These are phyloP conservation scores for Medicago lupulina DNA, from an alignment of 306 rosid species.

Conservation along the genomic window DNA sequence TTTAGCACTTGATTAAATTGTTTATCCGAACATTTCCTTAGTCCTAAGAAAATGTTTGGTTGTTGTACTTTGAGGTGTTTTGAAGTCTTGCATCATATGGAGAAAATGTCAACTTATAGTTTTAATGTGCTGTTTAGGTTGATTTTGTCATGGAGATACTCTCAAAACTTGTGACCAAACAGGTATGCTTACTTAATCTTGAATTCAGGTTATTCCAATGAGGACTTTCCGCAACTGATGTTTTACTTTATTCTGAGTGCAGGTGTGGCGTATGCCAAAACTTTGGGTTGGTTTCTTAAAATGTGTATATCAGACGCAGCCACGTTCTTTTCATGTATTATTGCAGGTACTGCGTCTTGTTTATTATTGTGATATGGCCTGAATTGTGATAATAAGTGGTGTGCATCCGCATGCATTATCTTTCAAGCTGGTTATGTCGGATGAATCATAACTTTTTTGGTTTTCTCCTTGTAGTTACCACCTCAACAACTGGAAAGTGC, in stretches of 20 bases:
- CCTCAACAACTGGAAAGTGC: constrained; percentile 88
- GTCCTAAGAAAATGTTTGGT: not conserved
- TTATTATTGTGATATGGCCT: constrained; percentile 11
- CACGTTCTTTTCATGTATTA: constrained; percentile 89
- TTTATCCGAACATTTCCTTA: constrained; percentile 1
- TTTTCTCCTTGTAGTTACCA: constrained; percentile 72
- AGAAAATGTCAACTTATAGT: constrained; percentile 31
- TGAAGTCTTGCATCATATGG: constrained; percentile 20
- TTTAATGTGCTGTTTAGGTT: constrained; percentile 63
- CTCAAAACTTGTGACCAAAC: constrained; percentile 84
- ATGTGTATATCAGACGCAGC: constrained; percentile 95
- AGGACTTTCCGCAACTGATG: constrained; percentile 40
- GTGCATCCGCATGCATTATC: not conserved
- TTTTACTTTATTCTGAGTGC: constrained; percentile 44
- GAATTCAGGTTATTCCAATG: constrained; percentile 13
- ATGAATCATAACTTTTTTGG: constrained; percentile 6
- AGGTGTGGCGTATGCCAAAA: constrained; percentile 99
- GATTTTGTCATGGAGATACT: constrained; percentile 99
- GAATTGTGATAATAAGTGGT: not conserved
- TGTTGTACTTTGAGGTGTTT: not conserved
- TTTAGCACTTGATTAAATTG: not conserved
- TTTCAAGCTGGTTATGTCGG: not conserved
- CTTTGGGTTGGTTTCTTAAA: constrained; percentile 98
- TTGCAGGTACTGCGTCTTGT: constrained; percentile 67
- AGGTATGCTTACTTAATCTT: constrained; percentile 54